These are phyloP conservation scores for Vicia villosa DNA, from an alignment of 306 rosid species.

Conservation along the genomic window DNA sequence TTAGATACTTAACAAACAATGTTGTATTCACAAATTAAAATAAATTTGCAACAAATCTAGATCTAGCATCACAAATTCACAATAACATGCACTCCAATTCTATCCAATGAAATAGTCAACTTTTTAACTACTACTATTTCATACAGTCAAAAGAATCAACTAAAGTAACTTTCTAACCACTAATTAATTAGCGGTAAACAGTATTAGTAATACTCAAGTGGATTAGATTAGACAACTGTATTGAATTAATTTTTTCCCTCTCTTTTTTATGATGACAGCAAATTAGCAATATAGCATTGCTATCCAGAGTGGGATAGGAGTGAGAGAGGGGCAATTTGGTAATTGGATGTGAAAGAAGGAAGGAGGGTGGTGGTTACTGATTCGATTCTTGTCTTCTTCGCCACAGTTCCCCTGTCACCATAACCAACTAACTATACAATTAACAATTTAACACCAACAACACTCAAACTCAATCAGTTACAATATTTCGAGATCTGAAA, in stretches of 20 bases:
- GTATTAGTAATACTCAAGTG: neutral
- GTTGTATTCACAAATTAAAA: constrained; percentile 28
- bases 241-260: too few species aligned
- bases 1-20: constrained; percentile 21
- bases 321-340: constrained; percentile 36
- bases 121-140: neutral
- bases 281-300: too few species aligned
- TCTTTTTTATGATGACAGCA: too few species aligned
- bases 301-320: neutral
- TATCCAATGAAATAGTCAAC: neutral
- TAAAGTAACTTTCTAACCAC: neutral
- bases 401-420: constrained; percentile 45
- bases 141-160: neutral
- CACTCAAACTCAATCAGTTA: constrained; percentile 25
- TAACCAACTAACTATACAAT: constrained; percentile 33
- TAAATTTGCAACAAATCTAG: constrained; percentile 7
- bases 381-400: constrained; percentile 57
- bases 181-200: neutral
- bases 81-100: neutral
- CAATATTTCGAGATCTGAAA: constrained; percentile 33
- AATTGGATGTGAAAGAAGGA: neutral
- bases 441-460: constrained; percentile 12
- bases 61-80: neutral
- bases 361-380: constrained; percentile 44
- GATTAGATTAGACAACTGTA: too few species aligned